Conservation (phyloP, 306 rosid genomes). For the Gleditsia sinensis region DNA sequence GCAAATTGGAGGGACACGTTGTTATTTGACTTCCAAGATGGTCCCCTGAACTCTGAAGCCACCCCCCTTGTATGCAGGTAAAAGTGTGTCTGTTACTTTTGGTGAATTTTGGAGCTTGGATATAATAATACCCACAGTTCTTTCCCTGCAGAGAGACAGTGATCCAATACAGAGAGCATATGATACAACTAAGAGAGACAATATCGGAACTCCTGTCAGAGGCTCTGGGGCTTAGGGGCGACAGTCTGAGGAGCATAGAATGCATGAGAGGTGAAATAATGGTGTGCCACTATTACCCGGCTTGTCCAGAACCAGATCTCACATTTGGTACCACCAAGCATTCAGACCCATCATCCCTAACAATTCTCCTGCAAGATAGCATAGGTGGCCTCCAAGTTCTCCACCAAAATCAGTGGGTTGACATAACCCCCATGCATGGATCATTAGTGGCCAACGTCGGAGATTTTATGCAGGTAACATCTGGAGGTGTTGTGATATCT, state of each 20-base stretch:
- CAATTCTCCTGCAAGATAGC: slow-evolving; percentile 73
- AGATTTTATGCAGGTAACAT: slow-evolving; percentile 71
- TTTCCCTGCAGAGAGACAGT: slow-evolving; percentile 52
- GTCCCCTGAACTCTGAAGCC: slow-evolving; percentile 53
- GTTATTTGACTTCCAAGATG: slow-evolving; percentile 60
- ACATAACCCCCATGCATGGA: slow-evolving; percentile 55
- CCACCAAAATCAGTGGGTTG: slow-evolving; percentile 68
- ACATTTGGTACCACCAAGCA: slow-evolving; percentile 76
- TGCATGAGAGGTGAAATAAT: slow-evolving; percentile 66
- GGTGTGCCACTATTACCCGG: slow-evolving; percentile 80
- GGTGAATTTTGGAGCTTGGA: too few species aligned
- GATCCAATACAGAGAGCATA: slow-evolving; percentile 53
- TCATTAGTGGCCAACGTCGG: slow-evolving; percentile 76
- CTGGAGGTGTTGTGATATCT: too few species aligned
- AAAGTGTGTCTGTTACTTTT: neutral
- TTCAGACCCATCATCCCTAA: slow-evolving; percentile 74
- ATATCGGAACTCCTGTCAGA: slow-evolving; percentile 66
- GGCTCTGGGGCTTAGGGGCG: slow-evolving; percentile 61
- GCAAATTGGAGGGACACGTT: slow-evolving; percentile 91
- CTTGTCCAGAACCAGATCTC: slow-evolving; percentile 76
- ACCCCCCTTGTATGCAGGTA: slow-evolving; percentile 69
- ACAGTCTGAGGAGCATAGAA: slow-evolving; percentile 54
- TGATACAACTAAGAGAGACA: slow-evolving; percentile 45
- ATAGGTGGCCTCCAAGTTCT: slow-evolving; percentile 80
- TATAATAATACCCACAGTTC: neutral